A percentile compares a stretch with the other conserved stretches of the same genome.
These are phyloP conservation scores for Trichosanthes truncata DNA, from an alignment of 306 rosid species.

Conservation along the genomic window DNA sequence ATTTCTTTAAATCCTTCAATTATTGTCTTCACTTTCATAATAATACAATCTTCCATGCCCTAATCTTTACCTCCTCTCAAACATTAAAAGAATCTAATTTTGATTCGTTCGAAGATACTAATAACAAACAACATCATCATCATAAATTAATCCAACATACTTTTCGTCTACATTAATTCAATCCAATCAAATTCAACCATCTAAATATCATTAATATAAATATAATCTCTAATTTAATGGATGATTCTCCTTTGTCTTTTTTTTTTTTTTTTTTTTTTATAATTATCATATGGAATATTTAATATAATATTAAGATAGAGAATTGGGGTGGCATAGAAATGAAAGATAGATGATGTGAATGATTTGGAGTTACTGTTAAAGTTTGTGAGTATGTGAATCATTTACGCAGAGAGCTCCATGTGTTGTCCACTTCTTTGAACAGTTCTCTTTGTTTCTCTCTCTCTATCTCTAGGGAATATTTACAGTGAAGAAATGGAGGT, in stretches of 20 bases:
- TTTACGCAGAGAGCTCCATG: neutral
- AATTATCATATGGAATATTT: neutral
- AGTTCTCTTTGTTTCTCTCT: neutral
- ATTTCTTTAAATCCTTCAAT: neutral
- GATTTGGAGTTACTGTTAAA: neutral
- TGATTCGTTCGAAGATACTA: neutral
- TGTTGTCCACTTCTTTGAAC: conserved; percentile 1
- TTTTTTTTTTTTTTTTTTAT: neutral
- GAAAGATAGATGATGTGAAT: neutral
- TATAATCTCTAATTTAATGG: neutral
- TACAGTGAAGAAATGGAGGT: neutral
- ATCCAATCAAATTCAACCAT: neutral
- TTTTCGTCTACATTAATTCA: neutral
- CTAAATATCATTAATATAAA: neutral
- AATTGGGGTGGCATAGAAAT: neutral
- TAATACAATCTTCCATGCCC: neutral
- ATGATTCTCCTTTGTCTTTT: neutral
- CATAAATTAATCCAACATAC: neutral
- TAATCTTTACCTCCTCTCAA: neutral
- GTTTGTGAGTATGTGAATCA: neutral
- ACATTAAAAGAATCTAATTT: neutral
- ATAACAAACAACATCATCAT: neutral
- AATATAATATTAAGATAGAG: neutral
- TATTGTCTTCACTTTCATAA: neutral
- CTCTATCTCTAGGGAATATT: neutral